Percentiles rank a stretch among this genome's conserved stretches.
Conservation (phyloP, 202 grass and related monocot genomes). For the Digitaria exilis region DNA sequence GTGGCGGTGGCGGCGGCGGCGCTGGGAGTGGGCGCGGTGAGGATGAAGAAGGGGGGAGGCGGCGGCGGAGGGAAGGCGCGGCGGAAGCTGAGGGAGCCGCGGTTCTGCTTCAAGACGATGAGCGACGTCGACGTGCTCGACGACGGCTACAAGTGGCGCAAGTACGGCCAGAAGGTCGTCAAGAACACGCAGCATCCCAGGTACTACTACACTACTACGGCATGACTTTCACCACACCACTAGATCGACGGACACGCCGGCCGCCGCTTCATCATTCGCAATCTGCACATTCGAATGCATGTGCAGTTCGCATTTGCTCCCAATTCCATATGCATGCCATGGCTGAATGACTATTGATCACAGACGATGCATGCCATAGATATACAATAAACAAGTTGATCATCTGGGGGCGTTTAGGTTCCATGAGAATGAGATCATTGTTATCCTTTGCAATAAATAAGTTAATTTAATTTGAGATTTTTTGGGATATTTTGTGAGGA, state of each 20-base stretch:
- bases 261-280: not conserved
- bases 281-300: not conserved
- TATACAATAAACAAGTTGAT: not conserved
- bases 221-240: too few species aligned
- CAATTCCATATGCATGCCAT: not conserved
- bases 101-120: slow-evolving; percentile 98
- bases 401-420: not conserved
- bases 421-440: not conserved
- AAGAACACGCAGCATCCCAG: slow-evolving; percentile 96
- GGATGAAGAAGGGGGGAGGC: slow-evolving; percentile 82
- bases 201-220: too few species aligned
- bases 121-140: slow-evolving; percentile 95
- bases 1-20: slow-evolving; percentile 3
- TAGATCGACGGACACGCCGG: too few species aligned
- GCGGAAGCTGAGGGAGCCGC: slow-evolving; percentile 84
- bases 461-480: not conserved
- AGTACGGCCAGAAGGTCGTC: slow-evolving; percentile 96
- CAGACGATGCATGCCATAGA: not conserved
- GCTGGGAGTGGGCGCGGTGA: slow-evolving; percentile 37
- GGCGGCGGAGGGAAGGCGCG: slow-evolving; percentile 51
- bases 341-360: not conserved
- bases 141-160: slow-evolving; percentile 97
- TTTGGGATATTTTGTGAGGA: not conserved
- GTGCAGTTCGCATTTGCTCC: not conserved
- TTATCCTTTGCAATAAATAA: not conserved